Evolutionary conservation across 2,329 filamentous ascomycete species (phyloP).

Genomic region (Fusarium coffeatum): DNA sequence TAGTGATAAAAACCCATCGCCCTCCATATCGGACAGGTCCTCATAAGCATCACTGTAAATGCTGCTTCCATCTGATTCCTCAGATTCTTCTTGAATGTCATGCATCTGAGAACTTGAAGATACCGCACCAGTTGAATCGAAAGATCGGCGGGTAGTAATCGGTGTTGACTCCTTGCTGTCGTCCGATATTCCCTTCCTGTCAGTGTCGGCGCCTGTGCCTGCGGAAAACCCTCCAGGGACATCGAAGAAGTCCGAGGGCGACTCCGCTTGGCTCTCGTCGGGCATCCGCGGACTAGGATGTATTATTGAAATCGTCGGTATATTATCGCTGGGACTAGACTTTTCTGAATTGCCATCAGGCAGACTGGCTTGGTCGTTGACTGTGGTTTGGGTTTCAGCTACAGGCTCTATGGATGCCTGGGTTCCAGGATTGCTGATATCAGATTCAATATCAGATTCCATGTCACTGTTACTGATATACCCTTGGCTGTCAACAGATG

Average conservation of each 20-base stretch:
- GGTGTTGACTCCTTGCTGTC: conserved; percentile 10
- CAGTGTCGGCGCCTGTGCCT: conserved; percentile 46
- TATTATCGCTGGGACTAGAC: conserved; percentile 9
- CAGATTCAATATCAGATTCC: conserved; percentile 50
- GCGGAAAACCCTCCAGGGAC: conserved; percentile 71
- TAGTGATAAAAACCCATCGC: conserved; percentile 76
- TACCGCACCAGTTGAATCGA: conserved; percentile 29
- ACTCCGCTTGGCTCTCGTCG: conserved; percentile 32
- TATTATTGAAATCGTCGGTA: conserved; percentile 60
- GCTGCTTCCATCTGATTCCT: conserved; percentile 63
- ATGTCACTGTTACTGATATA: conserved; percentile 68
- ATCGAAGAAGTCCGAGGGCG: conserved; percentile 56
- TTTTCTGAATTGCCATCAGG: conserved; percentile 4
- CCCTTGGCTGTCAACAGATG: conserved; percentile 73
- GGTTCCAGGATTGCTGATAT: neutral
- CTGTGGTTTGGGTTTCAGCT: conserved; percentile 8
- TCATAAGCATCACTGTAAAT: conserved; percentile 84
- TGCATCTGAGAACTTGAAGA: conserved; percentile 47
- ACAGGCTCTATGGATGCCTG: neutral
- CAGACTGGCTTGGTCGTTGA: neutral
- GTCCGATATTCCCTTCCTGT: conserved; percentile 10
- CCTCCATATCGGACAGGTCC: conserved; percentile 73
- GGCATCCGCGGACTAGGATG: conserved; percentile 56
- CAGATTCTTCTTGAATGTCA: conserved; percentile 54
- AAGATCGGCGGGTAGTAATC: conserved; percentile 30